A percentile compares a stretch with the other conserved stretches of the same genome.
Conservation (phyloP, 176 grass and related monocot species). For the Triticum turgidum region DNA sequence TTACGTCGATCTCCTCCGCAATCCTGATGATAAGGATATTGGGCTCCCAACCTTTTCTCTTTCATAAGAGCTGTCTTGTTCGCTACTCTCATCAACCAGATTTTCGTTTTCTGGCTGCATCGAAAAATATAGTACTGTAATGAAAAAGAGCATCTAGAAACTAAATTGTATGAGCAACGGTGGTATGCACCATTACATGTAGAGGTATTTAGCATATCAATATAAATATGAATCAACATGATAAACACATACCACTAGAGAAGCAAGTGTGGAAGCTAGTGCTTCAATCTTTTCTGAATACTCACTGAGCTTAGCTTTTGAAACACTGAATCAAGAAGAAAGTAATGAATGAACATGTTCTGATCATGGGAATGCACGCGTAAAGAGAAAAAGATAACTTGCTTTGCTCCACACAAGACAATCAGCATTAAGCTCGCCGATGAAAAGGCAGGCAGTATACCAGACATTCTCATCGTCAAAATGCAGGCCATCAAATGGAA, state of each 20-base stretch:
- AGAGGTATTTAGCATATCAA: conserved; percentile 3
- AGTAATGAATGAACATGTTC: conserved; percentile 12
- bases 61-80: conserved; percentile 46
- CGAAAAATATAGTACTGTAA: background rate
- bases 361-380: background rate
- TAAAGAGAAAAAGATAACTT: background rate
- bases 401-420: background rate
- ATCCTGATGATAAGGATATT: conserved; percentile 53
- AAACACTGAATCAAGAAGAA: conserved; percentile 46
- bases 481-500: conserved; percentile 2
- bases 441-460: conserved; percentile 12
- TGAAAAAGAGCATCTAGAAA: background rate
- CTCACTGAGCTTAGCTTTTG: conserved; percentile 85
- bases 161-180: background rate
- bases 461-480: background rate
- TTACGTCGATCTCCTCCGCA: conserved; percentile 70
- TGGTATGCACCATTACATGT: background rate
- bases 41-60: conserved; percentile 40
- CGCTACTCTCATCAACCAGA: conserved; percentile 43
- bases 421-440: background rate
- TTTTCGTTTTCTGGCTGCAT: conserved; percentile 62
- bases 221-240: background rate
- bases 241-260: conserved; percentile 34
- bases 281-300: conserved; percentile 95
- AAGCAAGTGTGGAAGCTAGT: conserved; percentile 62